Base-by-base conservation (phyloP, 495 filamentous ascomycete genomes). In the Talaromyces nanjingensis region DNA sequence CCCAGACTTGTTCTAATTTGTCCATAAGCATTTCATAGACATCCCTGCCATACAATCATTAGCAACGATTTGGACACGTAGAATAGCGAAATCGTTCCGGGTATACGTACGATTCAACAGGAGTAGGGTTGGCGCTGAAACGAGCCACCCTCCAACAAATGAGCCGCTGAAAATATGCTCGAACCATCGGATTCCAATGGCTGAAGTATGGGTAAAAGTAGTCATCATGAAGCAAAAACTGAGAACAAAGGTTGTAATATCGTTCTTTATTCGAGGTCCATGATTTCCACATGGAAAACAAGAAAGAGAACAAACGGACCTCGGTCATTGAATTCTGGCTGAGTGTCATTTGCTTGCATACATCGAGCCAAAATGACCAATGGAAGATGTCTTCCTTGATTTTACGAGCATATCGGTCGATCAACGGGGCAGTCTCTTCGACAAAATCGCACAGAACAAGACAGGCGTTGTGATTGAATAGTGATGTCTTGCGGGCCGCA, bases 151-250 rank as follows among this genome's bases (percentile, higher is more conserved):
- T 87, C 94, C 94, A 98, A 75, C 93, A 96, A 16, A 97, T 73
- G 39, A 98, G 73, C 42, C 94, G 91, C 86, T 97, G 94, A 70
- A 87, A 98, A 74, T 98, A 98, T 18, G 92, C 90, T 65, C 94
- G 85, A 29, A 97, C 92, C 94, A 98, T 97, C 1, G 94, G 94
- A 75, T 93, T 97, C 94, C 94, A 98, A 71, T 97, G 92, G 70
- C 88, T 92, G 77, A 98, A 98, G 66, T 92, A 86, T 63, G 84
- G 86, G 57, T 91, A 86, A 73, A 97, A 98, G 16, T 87, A 79
- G 45, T 88, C 82, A 65, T 89, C 87, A 25, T 86, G 81, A n/a
- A 98, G 70, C 33, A 98, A 77, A 81, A 96, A 96, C 18, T 87
- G 87, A 2, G 91, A 67, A 69, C 91, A 96, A 24, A 97, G 71